Base-by-base conservation (phyloP, 768 basidiomycete genomes). In the Amanita muscaria region DNA sequence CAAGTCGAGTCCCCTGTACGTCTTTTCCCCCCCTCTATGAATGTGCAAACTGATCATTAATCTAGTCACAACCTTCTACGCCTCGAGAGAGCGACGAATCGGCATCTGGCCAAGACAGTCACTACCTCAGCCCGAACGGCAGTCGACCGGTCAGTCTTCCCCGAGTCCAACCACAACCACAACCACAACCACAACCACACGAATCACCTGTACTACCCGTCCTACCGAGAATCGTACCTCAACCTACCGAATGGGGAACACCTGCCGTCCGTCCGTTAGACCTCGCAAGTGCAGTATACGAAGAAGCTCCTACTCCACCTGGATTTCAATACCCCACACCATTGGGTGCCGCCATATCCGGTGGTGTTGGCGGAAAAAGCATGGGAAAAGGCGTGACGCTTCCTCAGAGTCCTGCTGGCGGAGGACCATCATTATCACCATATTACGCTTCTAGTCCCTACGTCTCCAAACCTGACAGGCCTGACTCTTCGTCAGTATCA, bases 321-420 rank as follows among this genome's bases (percentile, higher is more conserved):
- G 44, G 44, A 24, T 39, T 46, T 30, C 25, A 16, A n/a, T 46
- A 46, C 25, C 44, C 44, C 4, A 21, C 21, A 10, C 44, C 44
- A 31, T 30, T 46, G 14, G 44, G 44, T 16, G n/a, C n/a, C 25
- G 36, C 24, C 14, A 11, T 11, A 4, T 5, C 36, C 8, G 12
- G 10, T 11, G 21, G 25, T 5, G n/a, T 8, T 21, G 19, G 29
- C 3, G 6, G n/a, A 16, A 19, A 12, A 32, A 14, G 29, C 3
- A 14, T 12, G 12, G 40, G 30, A 1, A 24, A 34, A 35, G 33
- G 33, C 31, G 41, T 42, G 19, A 23, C 41, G 8, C 21, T 33
- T 23, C 30, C 12, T 32, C 31, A 29, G 27, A 29, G 27, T 12
- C 27, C 27, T 29, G n/a, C n/a, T n/a, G 27, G 27, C 7, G 27